phyloP scores from a whole-genome alignment of 2,329 filamentous ascomycete species.

The Cryphonectria naterciae region DNA sequence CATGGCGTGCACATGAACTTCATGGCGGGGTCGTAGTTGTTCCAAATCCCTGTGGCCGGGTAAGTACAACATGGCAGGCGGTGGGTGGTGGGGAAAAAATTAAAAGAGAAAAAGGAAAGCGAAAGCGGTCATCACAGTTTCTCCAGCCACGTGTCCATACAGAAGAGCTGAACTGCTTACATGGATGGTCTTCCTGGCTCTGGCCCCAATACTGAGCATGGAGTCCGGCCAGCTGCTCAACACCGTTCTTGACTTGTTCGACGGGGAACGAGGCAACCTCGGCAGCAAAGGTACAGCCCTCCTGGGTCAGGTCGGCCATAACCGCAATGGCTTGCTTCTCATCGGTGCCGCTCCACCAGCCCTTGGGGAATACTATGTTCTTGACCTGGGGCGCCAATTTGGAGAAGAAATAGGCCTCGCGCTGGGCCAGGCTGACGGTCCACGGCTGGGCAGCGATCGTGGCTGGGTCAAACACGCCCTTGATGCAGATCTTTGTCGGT shows the following conservation, averaged over 20 bases:
- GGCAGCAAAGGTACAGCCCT: slow-evolving; percentile 35
- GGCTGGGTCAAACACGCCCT: slow-evolving; percentile 19
- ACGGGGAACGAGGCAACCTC: slow-evolving; percentile 40
- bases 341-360: slow-evolving; percentile 19
- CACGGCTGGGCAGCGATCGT: slow-evolving; percentile 13
- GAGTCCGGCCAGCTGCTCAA: slow-evolving; percentile 42
- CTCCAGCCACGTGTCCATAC: not conserved
- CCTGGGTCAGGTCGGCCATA: slow-evolving; percentile 18
- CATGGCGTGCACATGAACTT: slow-evolving; percentile 34
- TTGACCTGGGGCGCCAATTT: slow-evolving; percentile 11
- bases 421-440: slow-evolving; percentile 13
- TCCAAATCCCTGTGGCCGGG: slow-evolving; percentile 23
- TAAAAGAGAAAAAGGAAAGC: not conserved
- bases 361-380: slow-evolving; percentile 12
- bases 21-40: slow-evolving; percentile 36
- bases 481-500: slow-evolving; percentile 28
- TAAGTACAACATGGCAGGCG: slow-evolving; percentile 1
- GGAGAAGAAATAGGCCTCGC: slow-evolving; percentile 21
- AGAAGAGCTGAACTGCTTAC: slow-evolving; percentile 14
- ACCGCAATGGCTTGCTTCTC: not conserved
- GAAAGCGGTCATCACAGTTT: not conserved
- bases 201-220: slow-evolving; percentile 38
- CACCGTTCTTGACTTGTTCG: slow-evolving; percentile 38
- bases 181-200: slow-evolving; percentile 33
- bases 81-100: not conserved